Evolutionary conservation across 306 rosid species (phyloP), one percentile per base, ranked within the genome.

Genomic region (Dalbergia cochinchinensis): DNA sequence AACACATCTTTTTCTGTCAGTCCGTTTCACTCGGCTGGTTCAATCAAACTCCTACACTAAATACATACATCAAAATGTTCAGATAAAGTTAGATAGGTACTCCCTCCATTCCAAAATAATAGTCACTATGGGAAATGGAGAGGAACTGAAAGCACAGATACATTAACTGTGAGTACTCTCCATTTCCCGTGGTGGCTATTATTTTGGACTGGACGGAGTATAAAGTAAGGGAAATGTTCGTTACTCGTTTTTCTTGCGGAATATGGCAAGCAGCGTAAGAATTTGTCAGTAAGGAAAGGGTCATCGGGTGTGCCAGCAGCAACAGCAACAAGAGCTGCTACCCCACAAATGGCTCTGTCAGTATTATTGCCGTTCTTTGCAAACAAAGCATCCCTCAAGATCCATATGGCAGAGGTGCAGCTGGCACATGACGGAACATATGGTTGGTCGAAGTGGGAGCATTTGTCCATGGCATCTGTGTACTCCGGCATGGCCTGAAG

Each of bases 251-350:
- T 45, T 48, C 8, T 1, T 44, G 54, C 65, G 47, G 80, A 69
- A 19, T 85, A 11, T 0, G 84, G 83, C 83, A 92, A 80, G 60
- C 98, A 94, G 3, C 78, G 78, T 19, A 86, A 80, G 81, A 89
- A 76, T 44, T 82, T 83, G 42, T 84, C 83, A 5, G 42, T 12
- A 6, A 74, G 14, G 4, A 80, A n/a, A 8, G 60, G 71, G n/a
- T 78, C 84, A 39, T 74, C 80, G 45, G 63, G 22, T 6, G 18
- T 74, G n/a, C 50, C 88, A 7, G 87, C 82, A 0, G 89, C 89
- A 37, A 92, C 59, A 47, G 89, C 79, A 50, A 91, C 82, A 50
- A 91, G 77, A 47, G 94, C 85, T 0, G 90, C 91, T 2, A 92
- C 84, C 0, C 86, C 90, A 15, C 97, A 89, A 1, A 85, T 66